Percentiles rank a stretch among this genome's conserved stretches.
Conservation (phyloP, 345 rosid genomes). For the Orychophragmus violaceus region DNA sequence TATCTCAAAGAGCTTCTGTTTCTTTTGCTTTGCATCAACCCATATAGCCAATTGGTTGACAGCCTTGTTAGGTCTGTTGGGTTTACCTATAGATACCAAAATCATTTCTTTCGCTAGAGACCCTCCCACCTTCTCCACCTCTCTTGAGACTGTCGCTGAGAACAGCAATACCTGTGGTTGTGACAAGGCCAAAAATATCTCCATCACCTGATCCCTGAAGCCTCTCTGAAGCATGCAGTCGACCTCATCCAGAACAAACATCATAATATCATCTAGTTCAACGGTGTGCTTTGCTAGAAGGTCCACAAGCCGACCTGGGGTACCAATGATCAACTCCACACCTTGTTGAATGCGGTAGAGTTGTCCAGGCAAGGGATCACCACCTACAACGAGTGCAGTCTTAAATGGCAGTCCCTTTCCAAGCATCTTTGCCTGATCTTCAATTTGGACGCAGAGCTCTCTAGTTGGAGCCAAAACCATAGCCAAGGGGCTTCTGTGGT, state of each 20-base stretch:
- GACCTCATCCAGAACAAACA: slow-evolving; percentile 77
- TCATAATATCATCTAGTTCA: slow-evolving; percentile 43
- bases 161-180: slow-evolving; percentile 80
- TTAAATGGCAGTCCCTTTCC: slow-evolving; percentile 91
- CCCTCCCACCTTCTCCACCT: slow-evolving; percentile 61
- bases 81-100: slow-evolving; percentile 54
- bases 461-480: slow-evolving; percentile 82
- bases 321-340: slow-evolving; percentile 75
- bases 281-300: slow-evolving; percentile 60
- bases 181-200: slow-evolving; percentile 59
- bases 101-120: slow-evolving; percentile 43
- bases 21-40: slow-evolving; percentile 89
- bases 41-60: slow-evolving; percentile 81
- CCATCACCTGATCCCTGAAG: slow-evolving; percentile 86
- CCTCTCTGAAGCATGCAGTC: slow-evolving; percentile 95
- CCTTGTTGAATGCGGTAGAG: slow-evolving; percentile 75
- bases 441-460: slow-evolving; percentile 85
- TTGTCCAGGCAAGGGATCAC: slow-evolving; percentile 75
- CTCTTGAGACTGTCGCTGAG: slow-evolving; percentile 74
- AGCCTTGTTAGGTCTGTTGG: slow-evolving; percentile 56
- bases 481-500: slow-evolving; percentile 47
- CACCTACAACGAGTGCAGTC: slow-evolving; percentile 92
- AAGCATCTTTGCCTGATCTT: slow-evolving; percentile 82
- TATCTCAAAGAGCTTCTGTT: slow-evolving; percentile 88
- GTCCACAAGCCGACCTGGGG: slow-evolving; percentile 91